These are phyloP conservation scores for Arachis stenosperma DNA, from an alignment of 306 rosid species.

Conservation along the genomic window DNA sequence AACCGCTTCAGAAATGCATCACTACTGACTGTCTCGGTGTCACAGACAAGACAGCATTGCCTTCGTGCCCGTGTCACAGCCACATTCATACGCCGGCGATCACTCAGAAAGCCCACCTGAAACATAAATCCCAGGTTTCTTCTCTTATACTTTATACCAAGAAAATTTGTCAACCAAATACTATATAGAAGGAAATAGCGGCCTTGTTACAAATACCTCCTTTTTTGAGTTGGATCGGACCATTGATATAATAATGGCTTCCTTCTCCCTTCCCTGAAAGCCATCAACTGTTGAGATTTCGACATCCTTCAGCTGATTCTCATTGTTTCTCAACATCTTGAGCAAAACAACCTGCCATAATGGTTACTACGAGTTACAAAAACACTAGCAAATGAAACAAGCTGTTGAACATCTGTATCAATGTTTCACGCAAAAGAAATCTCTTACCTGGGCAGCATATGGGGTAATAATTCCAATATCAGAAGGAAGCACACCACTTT, in stretches of 20 bases:
- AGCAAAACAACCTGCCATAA: slow-evolving; percentile 80
- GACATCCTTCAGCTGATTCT: slow-evolving; percentile 68
- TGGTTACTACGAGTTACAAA: slow-evolving; percentile 10
- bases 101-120: slow-evolving; percentile 98
- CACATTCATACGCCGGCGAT: slow-evolving; percentile 94
- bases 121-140: slow-evolving; percentile 32
- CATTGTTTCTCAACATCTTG: slow-evolving; percentile 80
- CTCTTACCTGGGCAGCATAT: slow-evolving; percentile 89
- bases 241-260: slow-evolving; percentile 93
- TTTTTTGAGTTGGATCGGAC: slow-evolving; percentile 89
- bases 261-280: slow-evolving; percentile 98
- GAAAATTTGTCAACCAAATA: slow-evolving; percentile 9
- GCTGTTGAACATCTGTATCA: not conserved
- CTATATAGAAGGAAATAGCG: slow-evolving; percentile 24
- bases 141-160: slow-evolving; percentile 10
- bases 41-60: slow-evolving; percentile 91
- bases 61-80: slow-evolving; percentile 97
- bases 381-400: no score
- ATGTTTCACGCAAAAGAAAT: slow-evolving; percentile 32
- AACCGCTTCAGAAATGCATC: slow-evolving; percentile 86
- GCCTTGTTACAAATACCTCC: slow-evolving; percentile 63
- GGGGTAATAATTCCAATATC: slow-evolving; percentile 97
- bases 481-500: slow-evolving; percentile 87
- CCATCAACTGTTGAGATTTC: slow-evolving; percentile 99
- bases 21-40: slow-evolving; percentile 79